Conservation (phyloP, 805 yeast genomes). For the Barnettozyma salicaria region DNA sequence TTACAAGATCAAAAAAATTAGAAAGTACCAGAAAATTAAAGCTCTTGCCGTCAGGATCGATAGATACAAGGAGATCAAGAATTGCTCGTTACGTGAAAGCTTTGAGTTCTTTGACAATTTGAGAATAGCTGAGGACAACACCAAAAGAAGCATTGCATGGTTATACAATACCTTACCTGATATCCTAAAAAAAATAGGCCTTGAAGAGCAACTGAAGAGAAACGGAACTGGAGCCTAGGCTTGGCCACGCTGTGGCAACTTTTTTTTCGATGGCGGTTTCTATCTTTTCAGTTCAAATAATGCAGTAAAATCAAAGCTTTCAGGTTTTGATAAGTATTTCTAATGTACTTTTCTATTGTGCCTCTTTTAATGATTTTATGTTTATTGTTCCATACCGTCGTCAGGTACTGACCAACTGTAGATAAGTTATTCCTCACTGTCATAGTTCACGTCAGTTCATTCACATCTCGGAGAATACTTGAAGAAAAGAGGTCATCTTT, state of each 20-base stretch:
- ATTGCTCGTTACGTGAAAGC: slow-evolving; percentile 25
- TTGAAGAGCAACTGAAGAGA: slow-evolving; percentile 26
- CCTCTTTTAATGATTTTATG: no score
- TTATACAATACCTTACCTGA: slow-evolving; percentile 31
- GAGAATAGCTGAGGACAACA: slow-evolving; percentile 26
- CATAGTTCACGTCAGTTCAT: no score
- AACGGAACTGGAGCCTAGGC: slow-evolving; percentile 10
- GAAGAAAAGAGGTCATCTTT: no score
- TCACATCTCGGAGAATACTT: no score
- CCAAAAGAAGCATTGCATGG: slow-evolving; percentile 32
- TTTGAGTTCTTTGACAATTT: slow-evolving; percentile 28
- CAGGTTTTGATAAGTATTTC: no score
- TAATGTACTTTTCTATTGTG: no score
- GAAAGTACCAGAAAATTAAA: slow-evolving; percentile 33
- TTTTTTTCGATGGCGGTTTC: slow-evolving; percentile 45
- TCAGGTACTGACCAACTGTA: no score
- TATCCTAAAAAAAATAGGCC: slow-evolving; percentile 24
- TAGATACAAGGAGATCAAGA: slow-evolving; percentile 26
- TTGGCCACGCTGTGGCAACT: slow-evolving; percentile 41
- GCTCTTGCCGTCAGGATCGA: slow-evolving; percentile 32
- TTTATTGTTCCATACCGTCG: no score
- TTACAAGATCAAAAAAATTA: slow-evolving; percentile 31
- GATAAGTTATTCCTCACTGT: no score
- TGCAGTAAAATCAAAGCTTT: no score
- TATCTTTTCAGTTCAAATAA: not conserved